Conservation (phyloP, 306 rosid genomes). For the Cicer arietinum region DNA sequence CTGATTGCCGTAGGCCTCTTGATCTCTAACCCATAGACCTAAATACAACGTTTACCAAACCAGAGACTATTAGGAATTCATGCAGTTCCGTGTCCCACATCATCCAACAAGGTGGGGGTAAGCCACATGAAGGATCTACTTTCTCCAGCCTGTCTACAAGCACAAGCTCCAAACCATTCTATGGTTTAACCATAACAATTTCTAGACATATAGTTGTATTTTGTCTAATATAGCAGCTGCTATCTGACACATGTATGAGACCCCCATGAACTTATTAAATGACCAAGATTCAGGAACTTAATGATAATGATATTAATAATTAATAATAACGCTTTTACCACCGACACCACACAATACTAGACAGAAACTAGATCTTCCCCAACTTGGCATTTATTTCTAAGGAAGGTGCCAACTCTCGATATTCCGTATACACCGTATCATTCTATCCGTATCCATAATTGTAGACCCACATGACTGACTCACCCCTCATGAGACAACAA, state of each 20-base stretch:
- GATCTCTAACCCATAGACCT: constrained; percentile 34
- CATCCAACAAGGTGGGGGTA: constrained; percentile 58
- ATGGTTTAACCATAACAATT: constrained; percentile 49
- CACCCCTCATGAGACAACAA: constrained; percentile 17
- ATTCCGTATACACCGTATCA: constrained; percentile 79
- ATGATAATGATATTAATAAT: constrained; percentile 28
- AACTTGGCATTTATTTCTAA: constrained; percentile 48
- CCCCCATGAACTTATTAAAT: constrained; percentile 58
- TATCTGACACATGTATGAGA: constrained; percentile 48
- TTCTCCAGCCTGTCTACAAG: constrained; percentile 67
- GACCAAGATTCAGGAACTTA: constrained; percentile 21
- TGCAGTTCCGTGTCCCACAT: constrained; percentile 39
- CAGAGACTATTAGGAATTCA: constrained; percentile 32
- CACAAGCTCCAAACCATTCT: constrained; percentile 48
- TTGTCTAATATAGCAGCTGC: constrained; percentile 44
- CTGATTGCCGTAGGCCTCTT: constrained; percentile 17
- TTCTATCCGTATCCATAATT: constrained; percentile 45
- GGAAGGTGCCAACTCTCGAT: neutral
- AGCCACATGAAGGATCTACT: constrained; percentile 50
- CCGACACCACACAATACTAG: constrained; percentile 66
- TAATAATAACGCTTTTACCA: constrained; percentile 49
- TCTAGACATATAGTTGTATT: constrained; percentile 21
- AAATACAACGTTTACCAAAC: constrained; percentile 39
- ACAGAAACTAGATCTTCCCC: constrained; percentile 36
- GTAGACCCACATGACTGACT: constrained; percentile 42